Conservation (phyloP, 2,329 filamentous ascomycete genomes). For the Anthostomella pinea region DNA sequence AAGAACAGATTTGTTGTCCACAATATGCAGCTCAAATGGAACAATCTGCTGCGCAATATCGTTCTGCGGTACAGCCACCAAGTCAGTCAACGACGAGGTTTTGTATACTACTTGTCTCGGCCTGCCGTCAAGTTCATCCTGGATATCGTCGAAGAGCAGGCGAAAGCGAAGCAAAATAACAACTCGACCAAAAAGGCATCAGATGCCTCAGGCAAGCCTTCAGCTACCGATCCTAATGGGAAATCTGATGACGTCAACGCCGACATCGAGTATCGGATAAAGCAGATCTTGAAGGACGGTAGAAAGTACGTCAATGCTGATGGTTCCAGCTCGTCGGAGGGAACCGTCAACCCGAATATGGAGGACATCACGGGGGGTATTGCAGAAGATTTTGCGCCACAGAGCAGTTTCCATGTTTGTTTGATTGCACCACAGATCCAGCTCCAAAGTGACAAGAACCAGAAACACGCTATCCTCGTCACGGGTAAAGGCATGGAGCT, state of each 20-base stretch:
- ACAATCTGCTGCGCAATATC: slow-evolving; percentile 92
- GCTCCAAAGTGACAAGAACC: slow-evolving; percentile 96
- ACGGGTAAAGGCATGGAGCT: slow-evolving; percentile 97
- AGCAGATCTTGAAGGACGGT: slow-evolving; percentile 79
- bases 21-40: slow-evolving; percentile 98
- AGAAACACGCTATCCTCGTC: slow-evolving; percentile 92
- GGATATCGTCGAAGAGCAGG: slow-evolving; percentile 94
- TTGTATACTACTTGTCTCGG: slow-evolving; percentile 95
- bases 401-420: slow-evolving; percentile 91
- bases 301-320: slow-evolving; percentile 77
- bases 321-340: slow-evolving; percentile 44
- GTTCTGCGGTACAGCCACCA: slow-evolving; percentile 97
- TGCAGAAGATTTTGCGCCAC: slow-evolving; percentile 80
- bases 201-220: slow-evolving; percentile 20
- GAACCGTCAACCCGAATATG: slow-evolving; percentile 42
- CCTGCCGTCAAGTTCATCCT: slow-evolving; percentile 96
- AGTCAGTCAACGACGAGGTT: slow-evolving; percentile 90
- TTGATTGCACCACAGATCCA: slow-evolving; percentile 98
- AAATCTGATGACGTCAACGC: slow-evolving; percentile 57
- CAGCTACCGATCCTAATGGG: slow-evolving; percentile 38
- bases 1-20: slow-evolving; percentile 98
- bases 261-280: slow-evolving; percentile 80
- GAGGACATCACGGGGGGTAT: slow-evolving; percentile 72
- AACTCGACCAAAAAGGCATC: slow-evolving; percentile 28
- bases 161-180: slow-evolving; percentile 59